Conservation (phyloP, 1,284 basidiomycete species). For the Rugiboletus extremiorientalis region DNA sequence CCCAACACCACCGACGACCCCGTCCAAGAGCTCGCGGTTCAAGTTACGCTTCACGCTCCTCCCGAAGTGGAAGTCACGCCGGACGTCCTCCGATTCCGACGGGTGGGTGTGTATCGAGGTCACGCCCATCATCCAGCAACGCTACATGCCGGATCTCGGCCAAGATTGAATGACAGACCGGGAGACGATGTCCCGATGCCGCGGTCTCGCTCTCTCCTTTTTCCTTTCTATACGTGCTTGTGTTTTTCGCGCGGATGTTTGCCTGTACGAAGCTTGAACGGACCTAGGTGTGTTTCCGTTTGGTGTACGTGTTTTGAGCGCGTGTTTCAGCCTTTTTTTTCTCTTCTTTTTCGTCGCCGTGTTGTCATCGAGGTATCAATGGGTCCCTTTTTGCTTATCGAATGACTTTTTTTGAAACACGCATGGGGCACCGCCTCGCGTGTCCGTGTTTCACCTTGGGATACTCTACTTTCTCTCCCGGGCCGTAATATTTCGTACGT, state of each 20-base stretch:
- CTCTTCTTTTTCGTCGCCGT: too few relatives aligned
- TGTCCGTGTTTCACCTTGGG: conserved; percentile 7
- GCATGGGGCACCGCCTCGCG: neutral
- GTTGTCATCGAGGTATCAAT: neutral
- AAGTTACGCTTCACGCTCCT: conserved; percentile 19
- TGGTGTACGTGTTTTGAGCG: neutral
- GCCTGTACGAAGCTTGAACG: too few relatives aligned
- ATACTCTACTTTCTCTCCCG: too few relatives aligned
- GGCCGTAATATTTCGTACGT: neutral
- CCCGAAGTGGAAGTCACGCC: conserved; percentile 26
- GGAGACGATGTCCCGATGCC: too few relatives aligned
- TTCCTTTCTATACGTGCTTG: too few relatives aligned
- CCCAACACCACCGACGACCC: conserved; percentile 8
- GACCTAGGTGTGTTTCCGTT: too few relatives aligned
- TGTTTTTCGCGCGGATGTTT: too few relatives aligned
- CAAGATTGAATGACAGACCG: conserved; percentile 8
- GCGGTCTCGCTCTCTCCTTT: too few relatives aligned
- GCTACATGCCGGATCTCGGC: conserved; percentile 14
- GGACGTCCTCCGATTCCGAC: conserved; percentile 25
- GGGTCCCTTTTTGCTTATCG: neutral
- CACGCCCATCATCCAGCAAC: conserved; percentile 38
- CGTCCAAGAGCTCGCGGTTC: conserved; percentile 17
- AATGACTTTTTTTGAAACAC: conserved; percentile 6
- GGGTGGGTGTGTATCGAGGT: conserved; percentile 46
- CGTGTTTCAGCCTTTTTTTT: neutral